Base-by-base conservation (phyloP, 2,329 filamentous ascomycete genomes). In the Monilinia aucupariae region DNA sequence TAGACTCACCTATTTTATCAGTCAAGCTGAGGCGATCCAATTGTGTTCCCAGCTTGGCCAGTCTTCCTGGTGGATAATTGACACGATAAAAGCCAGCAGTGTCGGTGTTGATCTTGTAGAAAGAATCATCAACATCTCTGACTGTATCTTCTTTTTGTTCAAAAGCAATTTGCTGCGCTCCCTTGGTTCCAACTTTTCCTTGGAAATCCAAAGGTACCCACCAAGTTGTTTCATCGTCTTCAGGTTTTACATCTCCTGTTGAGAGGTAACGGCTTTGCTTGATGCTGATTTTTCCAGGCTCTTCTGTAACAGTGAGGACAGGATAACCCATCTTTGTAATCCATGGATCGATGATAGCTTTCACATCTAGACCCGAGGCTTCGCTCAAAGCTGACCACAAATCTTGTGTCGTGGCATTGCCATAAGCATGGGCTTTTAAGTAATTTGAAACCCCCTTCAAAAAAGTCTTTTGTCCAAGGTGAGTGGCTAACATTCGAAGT, bases 261-360 rank as follows among this genome's bases (percentile, higher is more conserved):
- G 90, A 91, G 27, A 99, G 81, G 83, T 97, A 99, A 64, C 94
- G 88, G 59, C 85, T 88, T 76, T 99, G 94, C 73, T 87, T 88
- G 65, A 97, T 79, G 50, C 84, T 85, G 71, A 97, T 89, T 74
- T 93, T 88, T 20, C 89, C 89, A 63, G 87, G 85, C 74, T 93
- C 86, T 76, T 97, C 94, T 27, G 88, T 82, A 20, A 97, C 84
- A 2, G 90, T 96, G 25, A 99, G 78, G 17, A 97, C 87, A 0
- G 94, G 94, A 76, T 96, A 96, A 1, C 94, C 94, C 68, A 97
- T 96, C 78, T 93, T 94, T 70, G 88, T 86, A 73, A 97, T 96
- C 94, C 94, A 99, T 22, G 89, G 87, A 68, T 91, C 82, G 92
- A 99, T 99, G 73, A 97, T 88, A 55, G 81, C 81, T 68, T 88